Percentiles rank a stretch among this genome's conserved stretches.
phyloP scores from a whole-genome alignment of 179 eudicot genomes.

The Patellifolia procumbens region DNA sequence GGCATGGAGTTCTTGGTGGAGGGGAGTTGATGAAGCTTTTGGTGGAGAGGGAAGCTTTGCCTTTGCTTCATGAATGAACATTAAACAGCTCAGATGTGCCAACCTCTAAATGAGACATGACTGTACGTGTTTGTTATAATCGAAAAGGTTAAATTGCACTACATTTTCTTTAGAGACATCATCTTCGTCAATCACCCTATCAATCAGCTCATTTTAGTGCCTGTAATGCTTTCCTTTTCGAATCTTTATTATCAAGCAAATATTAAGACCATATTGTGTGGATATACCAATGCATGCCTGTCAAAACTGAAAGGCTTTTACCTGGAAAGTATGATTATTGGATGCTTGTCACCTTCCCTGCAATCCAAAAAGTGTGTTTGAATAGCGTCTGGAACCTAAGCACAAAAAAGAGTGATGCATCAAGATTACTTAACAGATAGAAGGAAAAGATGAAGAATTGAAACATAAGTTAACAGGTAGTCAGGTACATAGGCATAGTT shows the following conservation, averaged over 20 bases:
- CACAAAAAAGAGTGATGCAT: constrained; percentile 13
- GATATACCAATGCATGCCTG: not conserved
- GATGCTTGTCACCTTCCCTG: constrained; percentile 75
- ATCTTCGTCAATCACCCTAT: not conserved
- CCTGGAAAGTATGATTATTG: constrained; percentile 77
- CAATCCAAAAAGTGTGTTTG: constrained; percentile 52
- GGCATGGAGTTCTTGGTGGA: too few species aligned
- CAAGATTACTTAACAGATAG: not conserved
- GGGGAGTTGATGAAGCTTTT: too few species aligned
- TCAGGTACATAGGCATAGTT: not conserved
- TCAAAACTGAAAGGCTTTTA: constrained; percentile 28
- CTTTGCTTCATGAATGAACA: too few species aligned
- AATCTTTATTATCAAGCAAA: not conserved
- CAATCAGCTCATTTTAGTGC: not conserved
- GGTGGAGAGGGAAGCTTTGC: too few species aligned
- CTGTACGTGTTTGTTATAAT: too few species aligned
- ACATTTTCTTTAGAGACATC: too few species aligned
- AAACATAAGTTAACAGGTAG: not conserved
- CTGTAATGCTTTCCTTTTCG: not conserved
- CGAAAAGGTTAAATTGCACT: too few species aligned
- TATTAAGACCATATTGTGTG: not conserved
- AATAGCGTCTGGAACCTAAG: constrained; percentile 82
- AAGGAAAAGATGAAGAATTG: not conserved
- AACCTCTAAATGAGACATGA: too few species aligned
- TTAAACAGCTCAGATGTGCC: too few species aligned